Percentiles rank a stretch among this genome's conserved stretches.
Conservation (phyloP, 768 basidiomycete genomes). For the Pulveroboletus frians region DNA sequence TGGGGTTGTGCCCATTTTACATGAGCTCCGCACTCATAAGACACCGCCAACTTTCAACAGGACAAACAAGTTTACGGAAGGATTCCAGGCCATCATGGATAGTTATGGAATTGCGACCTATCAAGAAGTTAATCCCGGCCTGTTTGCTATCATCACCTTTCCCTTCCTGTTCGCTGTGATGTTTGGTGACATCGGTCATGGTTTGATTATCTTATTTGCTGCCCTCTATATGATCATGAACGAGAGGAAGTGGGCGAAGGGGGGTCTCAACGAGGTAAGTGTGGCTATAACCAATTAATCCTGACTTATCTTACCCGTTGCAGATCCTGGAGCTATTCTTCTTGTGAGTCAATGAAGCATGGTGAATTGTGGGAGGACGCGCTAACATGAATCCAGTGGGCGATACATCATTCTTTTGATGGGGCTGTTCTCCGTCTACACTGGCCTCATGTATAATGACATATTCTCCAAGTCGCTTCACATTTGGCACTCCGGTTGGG, state of each 20-base stretch:
- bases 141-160: slow-evolving; percentile 90
- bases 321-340: slow-evolving; percentile 88
- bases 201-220: slow-evolving; percentile 69
- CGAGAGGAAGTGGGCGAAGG: slow-evolving; percentile 76
- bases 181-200: slow-evolving; percentile 99
- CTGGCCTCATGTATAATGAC: slow-evolving; percentile 98
- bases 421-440: slow-evolving; percentile 96
- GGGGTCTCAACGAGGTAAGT: slow-evolving; percentile 68
- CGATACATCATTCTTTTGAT: slow-evolving; percentile 98
- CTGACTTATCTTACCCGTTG: slow-evolving; percentile 9
- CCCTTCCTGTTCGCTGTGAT: slow-evolving; percentile 99
- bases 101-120: slow-evolving; percentile 92
- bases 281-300: background rate
- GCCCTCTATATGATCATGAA: slow-evolving; percentile 81
- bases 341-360: slow-evolving; percentile 55
- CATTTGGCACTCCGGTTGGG: slow-evolving; percentile 87
- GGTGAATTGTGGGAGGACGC: slow-evolving; percentile 2
- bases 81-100: slow-evolving; percentile 98
- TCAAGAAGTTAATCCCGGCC: slow-evolving; percentile 94
- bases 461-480: slow-evolving; percentile 92
- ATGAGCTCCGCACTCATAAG: slow-evolving; percentile 84
- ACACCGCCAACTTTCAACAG: slow-evolving; percentile 94
- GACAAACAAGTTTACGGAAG: slow-evolving; percentile 94
- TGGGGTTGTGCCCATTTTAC: slow-evolving; percentile 84
- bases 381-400: slow-evolving; percentile 51